Conservation (phyloP, 169 alveolate genomes). For the Plasmodium vivax region DNA sequence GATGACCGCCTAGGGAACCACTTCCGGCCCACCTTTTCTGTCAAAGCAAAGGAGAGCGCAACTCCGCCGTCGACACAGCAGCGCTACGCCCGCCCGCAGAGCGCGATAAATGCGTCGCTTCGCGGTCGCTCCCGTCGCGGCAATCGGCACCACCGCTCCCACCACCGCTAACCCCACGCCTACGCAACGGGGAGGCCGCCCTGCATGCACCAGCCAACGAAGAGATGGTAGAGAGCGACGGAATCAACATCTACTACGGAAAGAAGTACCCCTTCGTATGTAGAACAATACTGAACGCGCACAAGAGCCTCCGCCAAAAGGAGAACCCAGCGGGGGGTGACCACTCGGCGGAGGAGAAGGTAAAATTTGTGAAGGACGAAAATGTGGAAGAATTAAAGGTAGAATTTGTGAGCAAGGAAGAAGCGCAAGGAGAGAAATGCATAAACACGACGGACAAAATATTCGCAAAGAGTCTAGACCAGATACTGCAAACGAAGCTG, state of each 20-base stretch:
- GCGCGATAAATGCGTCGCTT: not conserved
- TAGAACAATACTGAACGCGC: constrained; percentile 25
- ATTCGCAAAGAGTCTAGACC: constrained; percentile 57
- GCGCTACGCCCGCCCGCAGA: not conserved
- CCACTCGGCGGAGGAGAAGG: not conserved
- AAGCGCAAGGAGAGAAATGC: not conserved
- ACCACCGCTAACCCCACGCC: too few species aligned
- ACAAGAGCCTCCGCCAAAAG: not conserved
- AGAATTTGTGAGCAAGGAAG: constrained; percentile 19
- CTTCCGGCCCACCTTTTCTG: not conserved
- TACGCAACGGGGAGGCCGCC: not conserved
- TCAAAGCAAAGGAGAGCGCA: not conserved
- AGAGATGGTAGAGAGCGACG: constrained; percentile 8
- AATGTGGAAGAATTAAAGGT: constrained; percentile 55
- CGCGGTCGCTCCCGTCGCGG: not conserved
- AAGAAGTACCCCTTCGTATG: constrained; percentile 67
- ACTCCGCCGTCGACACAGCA: not conserved
- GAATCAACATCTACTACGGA: constrained; percentile 61
- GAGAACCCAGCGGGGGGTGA: not conserved
- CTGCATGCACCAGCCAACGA: not conserved
- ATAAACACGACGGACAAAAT: constrained; percentile 40
- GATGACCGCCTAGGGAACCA: not conserved
- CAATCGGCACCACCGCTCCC: not conserved
- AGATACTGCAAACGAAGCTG: constrained; percentile 38
- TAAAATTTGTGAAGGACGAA: constrained; percentile 25